These are phyloP conservation scores for Cucumis hystrix DNA, from an alignment of 306 rosid genomes.

Conservation along the genomic window DNA sequence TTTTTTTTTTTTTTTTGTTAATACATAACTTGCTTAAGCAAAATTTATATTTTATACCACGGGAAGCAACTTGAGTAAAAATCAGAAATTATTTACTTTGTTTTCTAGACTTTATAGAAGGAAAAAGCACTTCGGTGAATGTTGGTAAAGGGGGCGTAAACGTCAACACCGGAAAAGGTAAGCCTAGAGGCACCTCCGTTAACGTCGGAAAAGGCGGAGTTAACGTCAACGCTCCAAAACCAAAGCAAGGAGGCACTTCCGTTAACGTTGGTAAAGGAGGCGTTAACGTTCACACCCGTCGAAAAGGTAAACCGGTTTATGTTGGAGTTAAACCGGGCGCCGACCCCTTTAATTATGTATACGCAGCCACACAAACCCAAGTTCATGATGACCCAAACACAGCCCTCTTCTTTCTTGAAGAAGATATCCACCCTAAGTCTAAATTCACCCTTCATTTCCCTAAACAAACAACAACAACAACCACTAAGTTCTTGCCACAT, in stretches of 20 bases:
- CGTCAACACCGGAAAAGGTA: constrained; percentile 21
- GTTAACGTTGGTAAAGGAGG: constrained; percentile 68
- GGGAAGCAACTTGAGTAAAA: no score
- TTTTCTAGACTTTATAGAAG: constrained; percentile 32
- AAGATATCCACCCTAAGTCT: constrained; percentile 27
- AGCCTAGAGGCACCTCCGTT: constrained; percentile 37
- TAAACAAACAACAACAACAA: constrained; percentile 2
- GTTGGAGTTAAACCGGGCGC: constrained; percentile 18
- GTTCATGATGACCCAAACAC: constrained; percentile 38
- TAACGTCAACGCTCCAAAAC: constrained; percentile 9
- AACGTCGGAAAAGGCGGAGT: constrained; percentile 45
- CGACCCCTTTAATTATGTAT: fast-evolving
- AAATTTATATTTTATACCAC: no score
- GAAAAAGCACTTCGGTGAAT: constrained; percentile 38
- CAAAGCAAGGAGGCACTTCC: constrained; percentile 15
- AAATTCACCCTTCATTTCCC: constrained; percentile 39
- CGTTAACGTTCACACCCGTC: constrained; percentile 30
- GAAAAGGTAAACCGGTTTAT: constrained; percentile 42
- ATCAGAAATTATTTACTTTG: no score
- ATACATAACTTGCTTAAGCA: no score
- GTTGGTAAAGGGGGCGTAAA: constrained; percentile 43
- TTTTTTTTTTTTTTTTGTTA: no score
- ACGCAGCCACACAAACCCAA: constrained; percentile 52
- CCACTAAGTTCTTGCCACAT: constrained; percentile 37
- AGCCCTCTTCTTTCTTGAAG: constrained; percentile 63